Evolutionary conservation across 805 yeast species (phyloP), one percentile per base, ranked within the genome.

Genomic region (Lachancea dasiensis): DNA sequence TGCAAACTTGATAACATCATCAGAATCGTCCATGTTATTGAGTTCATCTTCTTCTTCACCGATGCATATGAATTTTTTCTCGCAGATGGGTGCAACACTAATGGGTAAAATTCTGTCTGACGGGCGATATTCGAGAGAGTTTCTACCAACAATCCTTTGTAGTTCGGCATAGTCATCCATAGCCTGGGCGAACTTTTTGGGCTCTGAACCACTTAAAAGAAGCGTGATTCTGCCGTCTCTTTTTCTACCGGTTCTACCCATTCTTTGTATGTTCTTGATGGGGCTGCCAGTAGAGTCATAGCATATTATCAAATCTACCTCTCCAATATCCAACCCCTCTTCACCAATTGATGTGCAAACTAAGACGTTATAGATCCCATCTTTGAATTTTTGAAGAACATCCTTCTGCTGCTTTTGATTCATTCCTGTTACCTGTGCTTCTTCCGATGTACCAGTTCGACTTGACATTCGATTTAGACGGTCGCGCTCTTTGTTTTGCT

Each of bases 271-370:
- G 49, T 84, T 87, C 42, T 94, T 85, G 40, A 92, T 90, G 0
- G 97, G 97, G 31, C 95, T 86, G 20, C 87, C 72, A 0, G 97
- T 87, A 0, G 95, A 85, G 53, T 92, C 98, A 61, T 78, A 92
- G 55, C 96, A 89, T 6, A 92, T 71, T 48, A 92, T 90, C 50
- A 92, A 58, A 60, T 92, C 98, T 37, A 92, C 99, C 57, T 94
- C 97, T 22, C 98, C 98, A 48, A 92, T 94, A 67, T 92, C 98
- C 47, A 92, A 70, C 31, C 99, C 99, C 67, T 92, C 99, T 58
- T 92, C 99, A 32, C 97, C 99, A 54, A 92, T 90, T 0, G 96
- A 87, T 0, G 99, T 92, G 4, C 97, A 96, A 5, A 92, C 95
- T 15, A 92, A 64, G 6, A 86, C 77, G 54, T 92, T 94, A 51